Percentiles rank a stretch among this genome's conserved stretches.
Evolutionary conservation across 176 grass and related monocot species (phyloP).

Genomic region (Zoysia japonica): DNA sequence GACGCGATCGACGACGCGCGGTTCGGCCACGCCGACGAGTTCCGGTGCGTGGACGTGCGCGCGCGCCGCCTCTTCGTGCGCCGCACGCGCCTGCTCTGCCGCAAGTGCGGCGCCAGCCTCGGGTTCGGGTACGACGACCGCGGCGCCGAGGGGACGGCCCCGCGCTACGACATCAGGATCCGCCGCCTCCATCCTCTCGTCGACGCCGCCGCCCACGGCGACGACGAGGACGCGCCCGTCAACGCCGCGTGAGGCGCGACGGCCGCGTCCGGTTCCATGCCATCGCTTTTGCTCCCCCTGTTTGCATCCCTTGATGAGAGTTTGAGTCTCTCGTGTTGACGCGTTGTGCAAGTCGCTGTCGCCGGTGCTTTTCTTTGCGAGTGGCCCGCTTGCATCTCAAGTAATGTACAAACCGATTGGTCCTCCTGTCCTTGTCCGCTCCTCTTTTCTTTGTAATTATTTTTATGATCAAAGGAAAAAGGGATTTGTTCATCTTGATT

Average conservation of each 20-base stretch:
- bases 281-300: no score
- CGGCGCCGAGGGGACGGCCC: not conserved
- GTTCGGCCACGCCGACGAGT: constrained; percentile 57
- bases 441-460: not conserved
- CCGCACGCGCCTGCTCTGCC: constrained; percentile 56
- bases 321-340: not conserved
- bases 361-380: not conserved
- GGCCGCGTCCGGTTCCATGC: no score
- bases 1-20: constrained; percentile 59
- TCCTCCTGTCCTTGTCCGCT: not conserved
- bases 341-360: not conserved
- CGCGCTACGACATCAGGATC: constrained; percentile 50
- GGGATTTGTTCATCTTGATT: not conserved
- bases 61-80: constrained; percentile 47
- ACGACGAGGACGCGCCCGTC: no score
- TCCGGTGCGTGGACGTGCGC: constrained; percentile 51
- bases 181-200: constrained; percentile 41
- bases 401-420: constrained; percentile 20
- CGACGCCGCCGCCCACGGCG: not conserved
- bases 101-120: constrained; percentile 50
- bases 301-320: not conserved
- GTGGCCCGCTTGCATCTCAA: constrained; percentile 26
- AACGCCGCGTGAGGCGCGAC: no score
- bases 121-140: constrained; percentile 47
- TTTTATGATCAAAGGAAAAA: not conserved